Base-by-base conservation (phyloP, 352 stramenopile species). In the Phytophthora ohioensis region DNA sequence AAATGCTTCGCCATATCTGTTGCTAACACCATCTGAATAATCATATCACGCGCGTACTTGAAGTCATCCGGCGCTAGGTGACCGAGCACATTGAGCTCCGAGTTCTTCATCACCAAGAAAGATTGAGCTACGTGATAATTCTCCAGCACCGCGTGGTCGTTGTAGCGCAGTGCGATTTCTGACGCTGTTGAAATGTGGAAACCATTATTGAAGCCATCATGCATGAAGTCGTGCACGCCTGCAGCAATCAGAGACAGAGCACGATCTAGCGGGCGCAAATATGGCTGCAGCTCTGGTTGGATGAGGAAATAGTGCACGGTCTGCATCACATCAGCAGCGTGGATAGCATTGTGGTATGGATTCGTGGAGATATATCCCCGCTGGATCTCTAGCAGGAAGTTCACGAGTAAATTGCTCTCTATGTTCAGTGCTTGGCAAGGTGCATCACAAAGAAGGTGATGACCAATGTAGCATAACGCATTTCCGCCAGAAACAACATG, bases 1-100 rank as follows among this genome's bases (percentile, higher is more conserved):
- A 96, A 94, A 53, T 98, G 92, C 49, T 94, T 92, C 38, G 88
- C 85, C 91, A 98, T 97, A 63, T 98, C 91, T 0, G 92, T 98
- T 15, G 89, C 87, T 12, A 98, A 69, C 31, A 98, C 91, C 85
- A 96, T 95, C 64, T 96, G 87, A 57, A 97, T 95, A 57, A 95
- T 85, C 88, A 97, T 95, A 64, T 95, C 89, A 34, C 90, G 86
- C 17, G 78, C 76, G 62, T 97, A 96, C 63, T 95, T 95, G 56
- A 95, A 94, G 61, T 94, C 85, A 11, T 95, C 87, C 11, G 67
- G 65, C 8, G 81, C 71, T 21, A 98, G 58, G 30, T 92, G 86
- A 12, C 77, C 88, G 3, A 97, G 54, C n/a, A 98, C 78, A 61
- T 96, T 96, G 42, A 88, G 80, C n/a, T 95, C 79, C 0, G 84